phyloP scores from a whole-genome alignment of 768 basidiomycete species.

The Exsudoporus frostii region DNA sequence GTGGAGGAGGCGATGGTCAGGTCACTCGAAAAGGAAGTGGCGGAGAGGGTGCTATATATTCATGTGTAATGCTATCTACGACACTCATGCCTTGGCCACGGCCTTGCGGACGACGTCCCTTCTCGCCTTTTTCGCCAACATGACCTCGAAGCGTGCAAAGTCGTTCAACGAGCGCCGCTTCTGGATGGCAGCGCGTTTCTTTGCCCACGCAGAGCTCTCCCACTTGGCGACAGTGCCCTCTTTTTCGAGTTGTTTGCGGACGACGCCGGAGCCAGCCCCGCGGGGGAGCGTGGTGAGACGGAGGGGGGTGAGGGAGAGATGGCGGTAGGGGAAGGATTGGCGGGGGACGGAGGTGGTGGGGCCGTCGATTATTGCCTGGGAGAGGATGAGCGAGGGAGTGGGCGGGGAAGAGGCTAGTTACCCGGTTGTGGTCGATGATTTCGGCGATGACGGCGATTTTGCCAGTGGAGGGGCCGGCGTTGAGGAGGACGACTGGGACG shows the following conservation, averaged over 20 bases:
- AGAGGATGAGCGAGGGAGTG: background rate
- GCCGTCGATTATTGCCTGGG: slow-evolving; percentile 92
- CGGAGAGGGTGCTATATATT: slow-evolving; percentile 1
- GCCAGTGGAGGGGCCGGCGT: slow-evolving; percentile 78
- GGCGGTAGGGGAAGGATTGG: slow-evolving; percentile 87
- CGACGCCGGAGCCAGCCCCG: slow-evolving; percentile 72
- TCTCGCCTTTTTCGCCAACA: slow-evolving; percentile 86
- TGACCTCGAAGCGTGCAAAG: slow-evolving; percentile 87
- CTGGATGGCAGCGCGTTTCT: slow-evolving; percentile 74
- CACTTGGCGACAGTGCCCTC: slow-evolving; percentile 83
- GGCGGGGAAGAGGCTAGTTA: slow-evolving; percentile 29
- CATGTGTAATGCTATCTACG: background rate
- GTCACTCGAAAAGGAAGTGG: slow-evolving; percentile 10
- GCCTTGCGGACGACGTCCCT: slow-evolving; percentile 74
- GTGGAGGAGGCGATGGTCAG: background rate
- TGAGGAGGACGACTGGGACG: slow-evolving; percentile 79
- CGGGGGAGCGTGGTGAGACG: slow-evolving; percentile 82
- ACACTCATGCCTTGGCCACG: slow-evolving; percentile 35
- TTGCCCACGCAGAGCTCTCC: slow-evolving; percentile 85
- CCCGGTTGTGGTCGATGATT: slow-evolving; percentile 99
- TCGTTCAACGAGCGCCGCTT: slow-evolving; percentile 78
- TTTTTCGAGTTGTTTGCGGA: slow-evolving; percentile 87
- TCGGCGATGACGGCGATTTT: slow-evolving; percentile 94
- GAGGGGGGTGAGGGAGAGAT: slow-evolving; percentile 88
- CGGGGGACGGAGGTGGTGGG: slow-evolving; percentile 90